These are phyloP conservation scores for Hemerocallis citrina DNA, from an alignment of 106 monocot species.

Conservation along the genomic window DNA sequence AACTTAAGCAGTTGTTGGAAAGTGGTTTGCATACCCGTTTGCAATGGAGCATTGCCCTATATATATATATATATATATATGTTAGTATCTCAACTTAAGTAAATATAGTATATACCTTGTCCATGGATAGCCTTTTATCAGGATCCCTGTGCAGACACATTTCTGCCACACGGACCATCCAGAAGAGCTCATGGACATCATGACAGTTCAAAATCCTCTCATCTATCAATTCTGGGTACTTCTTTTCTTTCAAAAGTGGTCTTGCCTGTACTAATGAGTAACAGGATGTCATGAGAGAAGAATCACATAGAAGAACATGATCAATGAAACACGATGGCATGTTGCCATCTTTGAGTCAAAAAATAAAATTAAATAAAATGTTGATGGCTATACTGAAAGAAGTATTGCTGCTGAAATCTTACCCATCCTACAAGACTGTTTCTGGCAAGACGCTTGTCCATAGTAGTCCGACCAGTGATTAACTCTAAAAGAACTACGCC, in stretches of 20 bases:
- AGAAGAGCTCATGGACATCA: constrained; percentile 38
- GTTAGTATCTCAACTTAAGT: too few species aligned
- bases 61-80: too few species aligned
- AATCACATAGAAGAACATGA: not conserved
- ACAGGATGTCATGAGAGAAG: not conserved
- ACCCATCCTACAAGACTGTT: constrained; percentile 38
- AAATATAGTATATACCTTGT: constrained; percentile 21
- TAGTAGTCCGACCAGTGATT: constrained; percentile 19
- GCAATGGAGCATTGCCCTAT: too few species aligned
- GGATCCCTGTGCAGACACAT: constrained; percentile 27
- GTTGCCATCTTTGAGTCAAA: too few species aligned
- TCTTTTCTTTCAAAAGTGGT: constrained; percentile 34
- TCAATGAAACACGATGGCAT: not conserved
- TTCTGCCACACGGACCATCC: constrained; percentile 29
- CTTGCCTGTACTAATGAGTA: constrained; percentile 20
- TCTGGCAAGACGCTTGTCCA: constrained; percentile 12
- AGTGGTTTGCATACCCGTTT: too few species aligned
- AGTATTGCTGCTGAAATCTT: constrained; percentile 1
- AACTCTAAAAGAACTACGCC: constrained; percentile 33
- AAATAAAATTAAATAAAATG: too few species aligned
- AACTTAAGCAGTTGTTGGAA: too few species aligned
- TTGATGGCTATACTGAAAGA: not conserved
- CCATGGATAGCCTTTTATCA: constrained; percentile 35
- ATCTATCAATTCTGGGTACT: constrained; percentile 40
- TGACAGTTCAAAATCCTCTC: constrained; percentile 22